These are phyloP conservation scores for Neurospora discreta DNA, from an alignment of 495 filamentous ascomycete genomes.

Conservation along the genomic window DNA sequence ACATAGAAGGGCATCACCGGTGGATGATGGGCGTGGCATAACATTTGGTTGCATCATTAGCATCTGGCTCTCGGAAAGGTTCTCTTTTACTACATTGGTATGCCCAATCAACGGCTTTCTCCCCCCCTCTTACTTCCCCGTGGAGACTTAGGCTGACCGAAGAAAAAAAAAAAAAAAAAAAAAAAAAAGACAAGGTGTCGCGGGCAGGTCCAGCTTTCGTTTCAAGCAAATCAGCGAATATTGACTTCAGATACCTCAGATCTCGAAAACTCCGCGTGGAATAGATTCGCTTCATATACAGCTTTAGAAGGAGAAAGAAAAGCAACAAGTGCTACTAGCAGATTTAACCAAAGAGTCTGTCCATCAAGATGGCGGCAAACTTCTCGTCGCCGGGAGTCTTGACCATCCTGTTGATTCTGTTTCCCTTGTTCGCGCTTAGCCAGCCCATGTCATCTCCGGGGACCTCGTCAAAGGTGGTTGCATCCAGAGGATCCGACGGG, in stretches of 20 bases:
- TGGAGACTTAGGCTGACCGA: conserved; percentile 10
- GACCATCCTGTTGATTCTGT: conserved; percentile 63
- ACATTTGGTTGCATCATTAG: not conserved
- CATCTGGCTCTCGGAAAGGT: not conserved
- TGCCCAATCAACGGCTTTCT: not conserved
- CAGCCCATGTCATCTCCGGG: conserved; percentile 59
- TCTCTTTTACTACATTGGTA: conserved; percentile 6
- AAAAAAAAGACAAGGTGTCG: not conserved
- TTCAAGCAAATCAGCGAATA: not conserved
- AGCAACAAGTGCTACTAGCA: not conserved
- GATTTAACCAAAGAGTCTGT: conserved; percentile 34
- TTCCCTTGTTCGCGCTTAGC: conserved; percentile 59
- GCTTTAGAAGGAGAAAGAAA: conserved; percentile 4
- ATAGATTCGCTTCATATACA: conserved; percentile 12
- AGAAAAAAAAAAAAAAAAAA: not conserved
- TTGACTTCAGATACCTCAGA: not conserved
- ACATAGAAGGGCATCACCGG: not conserved
- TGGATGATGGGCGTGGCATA: not conserved
- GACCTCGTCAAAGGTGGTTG: conserved; percentile 23
- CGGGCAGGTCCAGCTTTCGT: not conserved
- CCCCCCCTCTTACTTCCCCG: not conserved
- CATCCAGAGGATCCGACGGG: conserved; percentile 20
- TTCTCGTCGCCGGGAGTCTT: conserved; percentile 42
- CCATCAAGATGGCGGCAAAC: conserved; percentile 38
- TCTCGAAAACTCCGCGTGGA: conserved; percentile 9